These are phyloP conservation scores for Aspergillus caelatus DNA, from an alignment of 2,329 filamentous ascomycete species.

Conservation along the genomic window DNA sequence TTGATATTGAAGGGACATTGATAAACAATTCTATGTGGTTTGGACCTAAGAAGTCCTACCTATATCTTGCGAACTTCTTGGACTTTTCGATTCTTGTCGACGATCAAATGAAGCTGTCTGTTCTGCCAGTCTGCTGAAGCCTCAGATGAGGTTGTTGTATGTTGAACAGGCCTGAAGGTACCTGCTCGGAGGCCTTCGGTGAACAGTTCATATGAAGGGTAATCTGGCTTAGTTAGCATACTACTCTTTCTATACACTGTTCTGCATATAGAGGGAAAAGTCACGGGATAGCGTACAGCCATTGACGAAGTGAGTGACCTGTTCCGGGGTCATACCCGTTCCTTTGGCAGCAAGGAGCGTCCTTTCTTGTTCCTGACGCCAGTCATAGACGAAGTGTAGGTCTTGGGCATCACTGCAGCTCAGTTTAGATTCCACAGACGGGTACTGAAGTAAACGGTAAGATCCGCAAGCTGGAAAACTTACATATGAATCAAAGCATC, in stretches of 20 bases:
- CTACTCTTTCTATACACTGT: neutral
- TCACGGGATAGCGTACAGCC: constrained; percentile 52
- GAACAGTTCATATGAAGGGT: constrained; percentile 73
- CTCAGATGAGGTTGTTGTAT: constrained; percentile 15
- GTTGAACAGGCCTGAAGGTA: constrained; percentile 49
- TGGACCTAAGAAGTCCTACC: neutral
- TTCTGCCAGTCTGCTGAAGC: constrained; percentile 45
- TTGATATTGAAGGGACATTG: neutral
- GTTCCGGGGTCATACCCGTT: constrained; percentile 78
- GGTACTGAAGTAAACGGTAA: neutral
- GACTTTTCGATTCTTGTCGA: constrained; percentile 63
- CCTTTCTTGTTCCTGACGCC: constrained; percentile 80
- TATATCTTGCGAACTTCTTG: constrained; percentile 58
- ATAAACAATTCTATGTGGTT: neutral
- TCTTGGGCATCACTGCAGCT: constrained; percentile 66
- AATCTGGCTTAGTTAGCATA: constrained; percentile 49
- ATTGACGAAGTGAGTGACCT: constrained; percentile 76
- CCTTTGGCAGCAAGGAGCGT: constrained; percentile 68
- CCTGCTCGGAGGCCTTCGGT: constrained; percentile 62
- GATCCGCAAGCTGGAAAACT: constrained; percentile 19
- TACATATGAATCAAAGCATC: constrained; percentile 68
- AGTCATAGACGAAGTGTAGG: constrained; percentile 75
- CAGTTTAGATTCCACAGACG: constrained; percentile 3
- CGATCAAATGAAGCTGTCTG: constrained; percentile 64
- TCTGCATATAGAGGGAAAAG: neutral